Base-by-base conservation (phyloP, 2,329 filamentous ascomycete species). In the Trichoderma citrinoviride region DNA sequence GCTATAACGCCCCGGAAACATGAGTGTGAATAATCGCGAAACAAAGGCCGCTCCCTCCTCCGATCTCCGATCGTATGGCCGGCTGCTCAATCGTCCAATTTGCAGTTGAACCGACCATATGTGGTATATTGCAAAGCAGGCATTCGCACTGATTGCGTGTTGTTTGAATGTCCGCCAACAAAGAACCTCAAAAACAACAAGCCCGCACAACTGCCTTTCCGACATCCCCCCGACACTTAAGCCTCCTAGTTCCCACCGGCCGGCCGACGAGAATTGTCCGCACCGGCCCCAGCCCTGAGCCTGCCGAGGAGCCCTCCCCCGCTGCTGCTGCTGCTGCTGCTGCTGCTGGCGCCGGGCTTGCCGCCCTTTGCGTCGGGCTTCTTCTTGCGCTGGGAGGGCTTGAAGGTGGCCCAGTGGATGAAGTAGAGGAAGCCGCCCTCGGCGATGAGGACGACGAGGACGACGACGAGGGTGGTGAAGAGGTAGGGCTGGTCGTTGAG, bases 401-500 rank as follows among this genome's bases (percentile, higher is more conserved):
- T 87, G 77, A 85, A 67, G 21, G 85, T 87, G 65, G 83, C 84
- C 71, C 78, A 82, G 75, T 86, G 83, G 71, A 87, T 87, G 76
- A 81, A 86, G 82, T 82, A 86, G 61, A 84, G 74, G 55, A 87
- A 75, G 10, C 78, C 70, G 65, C 73, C 74, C 69, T 86, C 77
- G 8, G 81, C 71, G 66, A 78, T 78, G 57, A 86, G 70, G 66
- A 76, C 76, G 71, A 85, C 71, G 64, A 87, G 77, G 66, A 84
- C 83, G 72, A 85, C 73, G 68, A 87, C 68, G 66, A 87, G 81
- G 67, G 83, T 82, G 68, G 80, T 83, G 77, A 87, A 86, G 61
- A 87, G 78, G 67, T 82, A 77, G 23, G 85, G 85, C 74, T 87
- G 85, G 71, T 87, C 84, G 77, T 87, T 87, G 73, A 87, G 78